These are phyloP conservation scores for Leccinum uliginosum DNA, from an alignment of 768 basidiomycete species.

Conservation along the genomic window DNA sequence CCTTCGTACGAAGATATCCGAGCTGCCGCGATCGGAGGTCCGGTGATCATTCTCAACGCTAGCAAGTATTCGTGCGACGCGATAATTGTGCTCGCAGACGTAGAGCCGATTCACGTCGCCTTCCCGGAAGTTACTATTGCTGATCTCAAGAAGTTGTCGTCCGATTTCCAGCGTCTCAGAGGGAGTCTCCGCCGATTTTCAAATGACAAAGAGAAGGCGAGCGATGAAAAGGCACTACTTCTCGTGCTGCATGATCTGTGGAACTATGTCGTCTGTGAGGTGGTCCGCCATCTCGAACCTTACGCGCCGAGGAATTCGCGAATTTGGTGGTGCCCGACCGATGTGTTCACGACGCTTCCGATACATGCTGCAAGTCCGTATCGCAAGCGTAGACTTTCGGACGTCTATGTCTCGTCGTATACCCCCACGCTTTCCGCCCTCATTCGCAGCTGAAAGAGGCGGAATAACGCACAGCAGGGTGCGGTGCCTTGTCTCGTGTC, in stretches of 20 bases:
- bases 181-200: neutral
- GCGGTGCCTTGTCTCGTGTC: slow-evolving; percentile 8
- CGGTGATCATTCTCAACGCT: slow-evolving; percentile 32
- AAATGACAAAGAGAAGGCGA: neutral
- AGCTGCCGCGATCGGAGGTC: slow-evolving; percentile 20
- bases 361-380: slow-evolving; percentile 27
- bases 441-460: slow-evolving; percentile 14
- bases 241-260: slow-evolving; percentile 18
- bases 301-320: slow-evolving; percentile 12
- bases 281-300: slow-evolving; percentile 16
- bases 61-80: slow-evolving; percentile 19
- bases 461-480: neutral
- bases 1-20: slow-evolving; percentile 19
- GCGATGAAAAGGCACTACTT: slow-evolving; percentile 1
- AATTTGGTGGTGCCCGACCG: slow-evolving; percentile 31
- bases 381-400: slow-evolving; percentile 16
- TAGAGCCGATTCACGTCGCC: slow-evolving; percentile 9
- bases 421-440: slow-evolving; percentile 28
- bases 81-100: slow-evolving; percentile 12
- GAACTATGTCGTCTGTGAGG: slow-evolving; percentile 16
- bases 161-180: neutral
- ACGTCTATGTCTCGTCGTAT: slow-evolving; percentile 30
- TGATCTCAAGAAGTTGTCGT: slow-evolving; percentile 2
- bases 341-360: slow-evolving; percentile 22
- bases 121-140: slow-evolving; percentile 6